phyloP scores from a whole-genome alignment of 1,284 basidiomycete species.

The Cutaneotrichosporon sp. region DNA sequence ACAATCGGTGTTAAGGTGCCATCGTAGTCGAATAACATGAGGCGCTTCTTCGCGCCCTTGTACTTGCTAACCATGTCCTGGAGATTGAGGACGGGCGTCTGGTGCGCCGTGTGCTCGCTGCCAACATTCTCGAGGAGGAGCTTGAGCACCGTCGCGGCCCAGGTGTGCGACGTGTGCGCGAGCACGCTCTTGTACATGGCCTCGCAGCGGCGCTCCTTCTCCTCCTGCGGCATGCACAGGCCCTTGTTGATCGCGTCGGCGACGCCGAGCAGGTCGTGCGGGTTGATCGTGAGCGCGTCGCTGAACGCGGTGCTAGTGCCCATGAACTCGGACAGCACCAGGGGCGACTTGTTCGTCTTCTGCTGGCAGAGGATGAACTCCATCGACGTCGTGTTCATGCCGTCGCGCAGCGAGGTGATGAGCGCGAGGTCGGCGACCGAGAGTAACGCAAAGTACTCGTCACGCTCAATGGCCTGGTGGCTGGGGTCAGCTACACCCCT shows the following conservation, averaged over 20 bases:
- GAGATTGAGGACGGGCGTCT: constrained; percentile 81
- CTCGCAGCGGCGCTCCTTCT: constrained; percentile 76
- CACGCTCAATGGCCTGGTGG: constrained; percentile 95
- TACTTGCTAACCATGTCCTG: constrained; percentile 68
- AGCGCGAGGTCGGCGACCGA: constrained; percentile 92
- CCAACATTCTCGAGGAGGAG: constrained; percentile 83
- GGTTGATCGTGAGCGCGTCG: constrained; percentile 55
- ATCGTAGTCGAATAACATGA: constrained; percentile 97
- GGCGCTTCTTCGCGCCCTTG: constrained; percentile 71
- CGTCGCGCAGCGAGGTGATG: constrained; percentile 93
- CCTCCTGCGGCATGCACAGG: constrained; percentile 74
- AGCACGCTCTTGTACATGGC: constrained; percentile 80
- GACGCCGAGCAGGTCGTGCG: constrained; percentile 67
- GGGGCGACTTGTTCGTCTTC: constrained; percentile 71
- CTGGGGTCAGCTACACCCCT: constrained; percentile 54
- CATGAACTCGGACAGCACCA: constrained; percentile 96
- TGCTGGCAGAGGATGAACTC: constrained; percentile 96
- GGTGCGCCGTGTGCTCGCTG: constrained; percentile 76
- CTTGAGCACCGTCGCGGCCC: constrained; percentile 88
- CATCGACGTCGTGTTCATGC: constrained; percentile 99
- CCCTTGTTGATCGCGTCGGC: constrained; percentile 92
- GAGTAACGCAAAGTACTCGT: constrained; percentile 97
- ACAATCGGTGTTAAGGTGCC: constrained; percentile 97
- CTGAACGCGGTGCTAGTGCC: constrained; percentile 65
- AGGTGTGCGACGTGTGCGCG: constrained; percentile 94